A percentile compares a stretch with the other conserved stretches of the same genome.
These are phyloP conservation scores for Westerdykella sp. DNA, from an alignment of 2,329 filamentous ascomycete species.

Conservation along the genomic window DNA sequence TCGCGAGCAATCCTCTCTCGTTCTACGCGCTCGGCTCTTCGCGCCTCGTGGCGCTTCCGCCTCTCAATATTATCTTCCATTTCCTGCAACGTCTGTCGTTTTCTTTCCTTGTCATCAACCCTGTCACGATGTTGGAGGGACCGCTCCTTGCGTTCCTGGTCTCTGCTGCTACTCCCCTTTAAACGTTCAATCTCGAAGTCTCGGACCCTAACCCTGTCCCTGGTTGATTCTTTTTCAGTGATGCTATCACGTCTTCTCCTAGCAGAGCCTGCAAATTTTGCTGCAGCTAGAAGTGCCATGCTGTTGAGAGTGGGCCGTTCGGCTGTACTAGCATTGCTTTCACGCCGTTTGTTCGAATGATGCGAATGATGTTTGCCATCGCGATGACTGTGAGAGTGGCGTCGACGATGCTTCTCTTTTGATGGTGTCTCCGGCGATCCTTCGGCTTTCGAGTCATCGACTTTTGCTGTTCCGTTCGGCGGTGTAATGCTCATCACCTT, in stretches of 20 bases:
- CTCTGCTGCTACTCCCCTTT: constrained; percentile 22
- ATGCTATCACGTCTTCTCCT: constrained; percentile 30
- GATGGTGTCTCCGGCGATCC: constrained; percentile 7
- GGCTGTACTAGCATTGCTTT: constrained; percentile 26
- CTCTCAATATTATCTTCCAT: constrained; percentile 23
- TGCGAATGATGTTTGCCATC: constrained; percentile 23
- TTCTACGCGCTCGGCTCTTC: constrained; percentile 14
- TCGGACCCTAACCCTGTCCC: constrained; percentile 14
- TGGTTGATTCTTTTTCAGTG: constrained; percentile 22
- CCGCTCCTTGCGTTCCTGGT: constrained; percentile 18
- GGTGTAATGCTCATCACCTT: constrained; percentile 5
- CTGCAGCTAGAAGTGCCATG: constrained; percentile 14
- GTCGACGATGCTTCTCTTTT: constrained; percentile 23
- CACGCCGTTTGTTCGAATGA: constrained; percentile 15
- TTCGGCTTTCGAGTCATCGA: constrained; percentile 17
- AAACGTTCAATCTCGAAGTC: constrained; percentile 16
- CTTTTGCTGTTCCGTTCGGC: constrained; percentile 24
- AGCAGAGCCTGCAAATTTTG: constrained; percentile 15
- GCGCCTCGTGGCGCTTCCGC: constrained; percentile 23
- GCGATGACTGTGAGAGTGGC: constrained; percentile 24
- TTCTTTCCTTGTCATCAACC: constrained; percentile 23
- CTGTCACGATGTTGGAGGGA: constrained; percentile 24
- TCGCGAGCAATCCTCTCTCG: constrained; percentile 17
- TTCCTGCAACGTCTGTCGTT: constrained; percentile 20
- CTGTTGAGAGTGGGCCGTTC: constrained; percentile 19